Conservation (phyloP, 2,329 filamentous ascomycete species). For the Lachnellula hyalina region DNA sequence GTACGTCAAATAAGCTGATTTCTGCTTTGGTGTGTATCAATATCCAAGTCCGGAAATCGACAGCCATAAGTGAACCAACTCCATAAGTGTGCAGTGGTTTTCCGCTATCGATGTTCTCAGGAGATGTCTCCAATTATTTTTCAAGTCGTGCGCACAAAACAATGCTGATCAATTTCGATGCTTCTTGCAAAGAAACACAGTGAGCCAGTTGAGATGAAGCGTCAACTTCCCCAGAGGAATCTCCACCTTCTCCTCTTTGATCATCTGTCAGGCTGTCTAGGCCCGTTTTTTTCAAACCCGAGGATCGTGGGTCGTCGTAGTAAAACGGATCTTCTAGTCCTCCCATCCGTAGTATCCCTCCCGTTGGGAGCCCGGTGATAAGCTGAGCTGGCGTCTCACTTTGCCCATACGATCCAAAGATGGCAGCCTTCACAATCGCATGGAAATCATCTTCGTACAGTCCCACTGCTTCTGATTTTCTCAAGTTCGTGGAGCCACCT, state of each 20-base stretch:
- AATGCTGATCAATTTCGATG: background rate
- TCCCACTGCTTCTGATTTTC: no score
- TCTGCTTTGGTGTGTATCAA: background rate
- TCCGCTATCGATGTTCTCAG: background rate
- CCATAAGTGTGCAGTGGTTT: slow-evolving; percentile 11
- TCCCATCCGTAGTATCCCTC: no score
- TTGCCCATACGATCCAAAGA: no score
- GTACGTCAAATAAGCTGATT: background rate
- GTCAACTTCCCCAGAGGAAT: background rate
- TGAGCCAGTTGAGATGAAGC: background rate
- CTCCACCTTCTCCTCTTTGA: no score
- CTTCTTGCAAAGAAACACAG: background rate
- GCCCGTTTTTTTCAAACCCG: no score
- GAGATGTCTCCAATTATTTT: background rate
- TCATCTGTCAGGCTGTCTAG: no score
- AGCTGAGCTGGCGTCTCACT: no score
- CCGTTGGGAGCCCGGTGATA: no score
- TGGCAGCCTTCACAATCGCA: no score
- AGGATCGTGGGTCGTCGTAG: no score
- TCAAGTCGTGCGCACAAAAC: background rate
- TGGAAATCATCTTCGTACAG: no score
- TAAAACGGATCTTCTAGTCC: no score
- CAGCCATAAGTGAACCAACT: slow-evolving; percentile 20
- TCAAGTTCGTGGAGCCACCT: background rate
- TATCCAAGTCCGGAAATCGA: slow-evolving; percentile 34